Base-by-base conservation (phyloP, 345 rosid genomes). In the Eucalyptus marginata region DNA sequence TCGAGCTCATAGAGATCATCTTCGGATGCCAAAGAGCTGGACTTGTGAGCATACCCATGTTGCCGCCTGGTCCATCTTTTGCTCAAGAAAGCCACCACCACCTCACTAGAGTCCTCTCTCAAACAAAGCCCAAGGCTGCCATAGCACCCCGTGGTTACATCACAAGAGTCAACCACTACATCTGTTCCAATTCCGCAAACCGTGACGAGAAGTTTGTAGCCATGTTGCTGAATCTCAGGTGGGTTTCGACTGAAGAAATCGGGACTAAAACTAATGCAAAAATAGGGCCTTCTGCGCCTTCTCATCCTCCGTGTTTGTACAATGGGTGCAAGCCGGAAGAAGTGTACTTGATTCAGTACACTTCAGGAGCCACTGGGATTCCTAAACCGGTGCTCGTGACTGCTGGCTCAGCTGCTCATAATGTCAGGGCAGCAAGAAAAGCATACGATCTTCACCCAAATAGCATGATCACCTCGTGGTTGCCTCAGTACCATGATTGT, bases 401-500 rank as follows among this genome's bases (percentile, higher is more conserved):
- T 0, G 91, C 96, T 13, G 96, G 97, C 46, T 92, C 96, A n/a
- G 95, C 96, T 2, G 95, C 92, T 88, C 97, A 95, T 88, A 95
- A 95, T 40, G 96, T 92, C 49, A 92, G 96, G 85, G 88, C 91
- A 24, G 97, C 96, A 2, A 93, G 96, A 62, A 95, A 92, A 89
- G 90, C 94, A 46, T 95, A 94, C 2, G 94, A 94, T 88, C 93
- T 95, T 46, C 93, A 93, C 86, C 96, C 94, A 1, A 93, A 90
- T 71, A 94, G 94, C 49, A 90, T 89, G 13, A 90, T 94, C 8
- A 93, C 89, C 43, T 94, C 95, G 2, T 95, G 95, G 96, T 89
- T 95, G 90, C 96, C 96, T 50, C 97, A 93, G 89, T 94, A 94
- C 91, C 96, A 95, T 52, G 97, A 94, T 49, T 94, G 96, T 52